Evolutionary conservation across 352 stramenopile genomes (phyloP), one percentile per base, ranked within the genome.

Genomic region (Discostella stelligera): DNA sequence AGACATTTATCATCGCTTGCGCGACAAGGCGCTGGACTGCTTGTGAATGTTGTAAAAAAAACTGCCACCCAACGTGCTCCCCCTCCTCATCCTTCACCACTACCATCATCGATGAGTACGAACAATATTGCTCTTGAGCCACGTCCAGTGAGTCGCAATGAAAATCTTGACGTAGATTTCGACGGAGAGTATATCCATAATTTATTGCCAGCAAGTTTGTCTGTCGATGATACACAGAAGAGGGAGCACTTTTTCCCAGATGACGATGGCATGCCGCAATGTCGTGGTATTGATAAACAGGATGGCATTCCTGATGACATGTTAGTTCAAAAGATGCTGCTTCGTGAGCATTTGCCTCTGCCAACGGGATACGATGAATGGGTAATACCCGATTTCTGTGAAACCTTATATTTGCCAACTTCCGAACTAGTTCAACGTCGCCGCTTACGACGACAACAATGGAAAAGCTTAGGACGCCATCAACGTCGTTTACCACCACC

Each of bases 231-330:
- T 21, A 66, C 3, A 16, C 14, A n/a, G 30, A 59, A 18, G 37
- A 74, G 77, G 53, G 63, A 80, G 21, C 66, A 80, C 53, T 84
- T 84, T 41, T 84, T 84, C 59, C 77, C 77, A 7, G 77, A 84
- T 72, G 59, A 61, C 14, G 63, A 66, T 21, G 69, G 25, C 44
- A 16, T 49, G 41, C 66, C 66, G 13, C 66, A 74, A 55, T 74
- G 66, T 50, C 11, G 27, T 7, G 49, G 41, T 49, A 56, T 32
- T 44, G 56, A 52, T 30, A n/a, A 18, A 0, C 13, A 39, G 1
- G 32, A 64, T 30, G 56, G 27, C 44, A 48, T 11, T 50, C 18
- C 64, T 32, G 41, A n/a, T n/a, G 41, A 46, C 10, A 18, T 59
- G 16, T 16, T 44, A 44, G 37, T 44, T 8, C 37, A 44, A 44